Evolutionary conservation across 1,284 basidiomycete species (phyloP), one percentile per base, ranked within the genome.

Genomic region (Puccinia polysora): DNA sequence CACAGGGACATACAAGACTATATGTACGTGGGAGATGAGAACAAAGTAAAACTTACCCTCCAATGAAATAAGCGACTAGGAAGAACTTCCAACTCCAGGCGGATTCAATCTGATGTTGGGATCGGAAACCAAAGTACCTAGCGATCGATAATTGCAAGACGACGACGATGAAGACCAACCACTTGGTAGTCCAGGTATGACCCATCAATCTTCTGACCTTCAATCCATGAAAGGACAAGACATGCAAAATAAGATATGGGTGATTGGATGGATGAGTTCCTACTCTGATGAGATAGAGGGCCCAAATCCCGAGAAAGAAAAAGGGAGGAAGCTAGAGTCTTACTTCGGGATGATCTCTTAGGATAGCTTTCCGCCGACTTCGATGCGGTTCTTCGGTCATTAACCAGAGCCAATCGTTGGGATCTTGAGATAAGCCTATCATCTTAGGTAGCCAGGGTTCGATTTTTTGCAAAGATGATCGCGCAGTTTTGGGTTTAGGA

Each of bases 381-480:
- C 93, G 85, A 80, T 98, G 96, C 4, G 95, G 95, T 80, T 98
- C 96, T 81, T 98, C 95, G 0, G 91, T 97, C 85, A 96, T 89
- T 70, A 95, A 81, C 95, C 95, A 98, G 34, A 97, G 82, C 68
- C 81, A 82, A 73, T 82, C 81, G 23, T 75, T 72, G 1, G 74
- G 64, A 32, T 80, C 78, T 69, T 77, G 74, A 23, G 67, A 45
- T 14, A 69, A n/a, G 15, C 56, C 56, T 1, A 50, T 7, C 56
- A 50, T 59, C 32, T 69, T 69, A 15, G 67, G 67, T 30, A 45
- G 36, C 67, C 67, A 69, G 12, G 38, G 53, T 15, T 67, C 52
- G 30, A 30, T 38, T 30, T 58, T 67, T 25, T n/a, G n/a, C n/a
- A n/a, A n/a, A n/a, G n/a, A n/a, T n/a, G n/a, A n/a, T n/a, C n/a